Base-by-base conservation (phyloP, 2,329 filamentous ascomycete species). In the Pseudogymnoascus sp. region DNA sequence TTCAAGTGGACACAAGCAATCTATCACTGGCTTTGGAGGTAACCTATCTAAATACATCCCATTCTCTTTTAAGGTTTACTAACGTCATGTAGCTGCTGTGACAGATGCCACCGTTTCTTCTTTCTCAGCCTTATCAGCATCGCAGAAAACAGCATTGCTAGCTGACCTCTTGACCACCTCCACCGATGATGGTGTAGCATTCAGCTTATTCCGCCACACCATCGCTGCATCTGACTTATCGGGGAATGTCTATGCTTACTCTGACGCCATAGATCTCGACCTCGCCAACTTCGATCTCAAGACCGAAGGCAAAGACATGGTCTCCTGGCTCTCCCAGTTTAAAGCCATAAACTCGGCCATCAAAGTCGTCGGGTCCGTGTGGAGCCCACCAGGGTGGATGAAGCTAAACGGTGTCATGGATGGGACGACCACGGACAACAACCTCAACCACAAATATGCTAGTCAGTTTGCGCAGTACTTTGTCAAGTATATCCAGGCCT, bases 341-440 rank as follows among this genome's bases (percentile, higher is more conserved):
- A 71, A 74, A 61, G 48, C 63, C 10, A 67, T 77, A 14, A 73
- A 77, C 57, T 69, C 76, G 10, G 68, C 69, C n/a, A 62, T 77
- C 51, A 76, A 73, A 10, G 71, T 78, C 48, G 62, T 79, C 8
- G 77, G 77, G 1, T 75, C 74, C 6, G 70, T 76, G 1, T 79
- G 77, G 77, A 72, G 73, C 19, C 73, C 77, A 0, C 77, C 77
- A 1, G 77, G 73, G 0, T 79, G 77, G 77, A 79, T 79, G 77
- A 41, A 62, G 61, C 68, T 75, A 25, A 74, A 79, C 65, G 65
- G 71, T 6, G 71, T 69, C 28, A 66, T 77, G 19, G 74, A 70
- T 8, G 75, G 73, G 28, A 74, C 73, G 37, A 75, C 73, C 10
- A 70, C 74, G 68, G 77, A 78, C 69, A 77, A 77, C 68, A 64